Conservation (phyloP, 192 early-diverging fungal genomes). For the Pecoramyces ruminantium region DNA sequence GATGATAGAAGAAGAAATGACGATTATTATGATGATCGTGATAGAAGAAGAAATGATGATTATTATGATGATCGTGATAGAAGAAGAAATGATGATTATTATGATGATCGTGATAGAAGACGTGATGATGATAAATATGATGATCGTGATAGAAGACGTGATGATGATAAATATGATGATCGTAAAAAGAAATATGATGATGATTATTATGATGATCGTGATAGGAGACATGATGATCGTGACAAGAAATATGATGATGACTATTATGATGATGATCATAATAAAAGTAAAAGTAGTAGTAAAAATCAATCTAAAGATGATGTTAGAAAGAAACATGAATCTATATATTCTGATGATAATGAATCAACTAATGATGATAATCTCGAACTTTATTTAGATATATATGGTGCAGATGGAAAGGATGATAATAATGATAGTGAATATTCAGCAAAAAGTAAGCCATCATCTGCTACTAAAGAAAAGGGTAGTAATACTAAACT, state of each 20-base stretch:
- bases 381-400: neutral
- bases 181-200: neutral
- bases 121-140: neutral
- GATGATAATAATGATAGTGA: neutral
- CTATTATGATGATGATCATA: neutral
- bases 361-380: neutral
- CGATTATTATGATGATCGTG: neutral
- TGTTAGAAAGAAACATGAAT: neutral
- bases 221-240: neutral
- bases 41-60: neutral
- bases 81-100: neutral
- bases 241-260: neutral
- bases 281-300: neutral
- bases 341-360: neutral
- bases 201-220: neutral
- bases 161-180: neutral
- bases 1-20: neutral
- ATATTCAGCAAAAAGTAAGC: too few relatives aligned
- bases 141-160: neutral
- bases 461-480: too few relatives aligned
- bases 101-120: neutral
- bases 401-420: neutral
- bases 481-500: too few relatives aligned
- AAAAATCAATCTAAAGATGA: neutral
- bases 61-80: neutral